Evolutionary conservation across 2,329 filamentous ascomycete genomes (phyloP).

Genomic region (Neofusicoccum parvum): DNA sequence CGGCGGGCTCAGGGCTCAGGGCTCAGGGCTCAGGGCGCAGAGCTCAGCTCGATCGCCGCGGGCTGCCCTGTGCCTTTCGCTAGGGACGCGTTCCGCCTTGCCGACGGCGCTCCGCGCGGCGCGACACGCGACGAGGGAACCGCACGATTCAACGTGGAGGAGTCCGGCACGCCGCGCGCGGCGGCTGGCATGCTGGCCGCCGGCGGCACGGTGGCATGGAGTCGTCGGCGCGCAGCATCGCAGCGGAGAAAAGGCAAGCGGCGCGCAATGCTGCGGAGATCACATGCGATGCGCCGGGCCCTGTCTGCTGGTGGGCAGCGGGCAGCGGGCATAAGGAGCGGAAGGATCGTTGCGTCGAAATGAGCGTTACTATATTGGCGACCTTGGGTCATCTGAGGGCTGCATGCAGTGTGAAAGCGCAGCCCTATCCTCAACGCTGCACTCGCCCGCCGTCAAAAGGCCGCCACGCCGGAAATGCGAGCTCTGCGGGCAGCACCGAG

Average conservation of each 20-base stretch:
- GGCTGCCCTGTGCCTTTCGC: conserved; percentile 3
- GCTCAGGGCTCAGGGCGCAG: not conserved
- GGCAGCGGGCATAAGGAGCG: conserved; percentile 4
- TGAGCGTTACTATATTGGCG: conserved; percentile 18
- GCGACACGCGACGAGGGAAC: not conserved
- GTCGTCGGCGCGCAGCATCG: not conserved
- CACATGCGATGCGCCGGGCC: not conserved
- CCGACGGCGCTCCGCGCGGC: conserved; percentile 6
- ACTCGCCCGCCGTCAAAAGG: conserved; percentile 5
- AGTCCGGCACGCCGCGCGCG: too few species aligned
- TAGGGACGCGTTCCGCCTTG: conserved; percentile 14
- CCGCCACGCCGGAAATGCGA: conserved; percentile 1
- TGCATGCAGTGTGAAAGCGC: conserved; percentile 13
- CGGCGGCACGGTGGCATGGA: not conserved
- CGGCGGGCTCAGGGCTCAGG: not conserved
- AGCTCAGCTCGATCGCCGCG: not conserved
- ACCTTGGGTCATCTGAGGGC: conserved; percentile 14
- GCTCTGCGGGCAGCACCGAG: not conserved
- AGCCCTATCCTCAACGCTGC: conserved; percentile 18
- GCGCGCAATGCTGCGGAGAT: conserved; percentile 15
- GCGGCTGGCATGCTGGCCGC: not conserved
- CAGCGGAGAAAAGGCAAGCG: conserved; percentile 13
- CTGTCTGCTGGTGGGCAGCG: not conserved
- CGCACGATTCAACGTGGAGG: not conserved
- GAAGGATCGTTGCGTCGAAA: conserved; percentile 17